Evolutionary conservation across 2,329 filamentous ascomycete genomes (phyloP), one percentile per base, ranked within the genome.

Genomic region (Purpureocillium lavendulum): DNA sequence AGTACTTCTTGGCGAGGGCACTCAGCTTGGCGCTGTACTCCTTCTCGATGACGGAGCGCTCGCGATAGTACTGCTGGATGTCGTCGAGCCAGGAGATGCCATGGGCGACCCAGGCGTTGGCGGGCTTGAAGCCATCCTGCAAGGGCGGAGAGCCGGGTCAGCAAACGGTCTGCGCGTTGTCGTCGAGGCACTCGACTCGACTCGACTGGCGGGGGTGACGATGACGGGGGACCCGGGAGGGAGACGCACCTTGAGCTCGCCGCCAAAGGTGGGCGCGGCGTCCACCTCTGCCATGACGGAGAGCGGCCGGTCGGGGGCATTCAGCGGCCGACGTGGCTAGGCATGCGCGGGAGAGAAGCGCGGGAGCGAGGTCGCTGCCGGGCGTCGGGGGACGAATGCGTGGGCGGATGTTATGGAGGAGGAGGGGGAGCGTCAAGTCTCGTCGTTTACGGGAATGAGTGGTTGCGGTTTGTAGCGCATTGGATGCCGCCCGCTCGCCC

Each of bases 1-100:
- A 92, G 69, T 96, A 97, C 61, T 92, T 96, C 70, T 92, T 94
- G 40, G 90, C 92, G 37, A 98, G 70, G 3, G 80, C 80, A 51
- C 78, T 84, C 48, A 98, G 79, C 64, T 90, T 97, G 47, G 83
- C 75, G 53, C 87, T 84, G 62, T 98, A 97, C 61, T 98, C 94
- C 66, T 95, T 96, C 67, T 98, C 92, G 60, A 98, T 95, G 29
- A 71, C 80, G 57, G 87, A 87, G 42, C 94, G 80, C 64, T 98
- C 92, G 48, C 92, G 86, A 70, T 97, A 98, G 70, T 97, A 98
- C 57, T 87, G 82, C 62, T 98, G 87, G 47, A 98, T 86, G 54
- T 98, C 92, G 55, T 96, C 90, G 43, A 98, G 80, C 90, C 90
- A 98, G 49, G 77, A 71, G 60, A 98, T 94, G 48, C 90, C 88